These are phyloP conservation scores for Paramecium sonneborni DNA, from an alignment of 73 alveolate genomes.

Conservation along the genomic window DNA sequence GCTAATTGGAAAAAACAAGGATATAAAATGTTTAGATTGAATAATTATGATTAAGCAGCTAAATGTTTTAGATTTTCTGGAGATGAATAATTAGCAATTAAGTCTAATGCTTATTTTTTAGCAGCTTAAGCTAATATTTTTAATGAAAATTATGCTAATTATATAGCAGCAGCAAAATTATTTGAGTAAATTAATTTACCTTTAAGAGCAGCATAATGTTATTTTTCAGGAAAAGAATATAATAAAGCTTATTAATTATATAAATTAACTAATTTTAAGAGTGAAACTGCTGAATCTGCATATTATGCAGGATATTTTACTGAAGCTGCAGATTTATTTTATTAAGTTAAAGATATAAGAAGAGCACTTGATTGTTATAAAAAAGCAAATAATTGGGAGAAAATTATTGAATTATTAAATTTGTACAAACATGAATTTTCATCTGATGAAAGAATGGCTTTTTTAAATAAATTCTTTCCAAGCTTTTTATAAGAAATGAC, in stretches of 20 bases:
- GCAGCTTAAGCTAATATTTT: constrained; percentile 73
- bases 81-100: constrained; percentile 71
- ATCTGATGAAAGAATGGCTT: constrained; percentile 70
- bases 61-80: constrained; percentile 77
- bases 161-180: constrained; percentile 70
- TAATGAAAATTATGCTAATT: constrained; percentile 66
- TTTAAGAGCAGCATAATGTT: constrained; percentile 84
- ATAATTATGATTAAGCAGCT: constrained; percentile 81
- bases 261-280: constrained; percentile 28
- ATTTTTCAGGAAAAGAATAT: constrained; percentile 73
- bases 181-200: constrained; percentile 57
- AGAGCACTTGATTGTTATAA: constrained; percentile 67
- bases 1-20: constrained; percentile 84
- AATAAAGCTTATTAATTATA: constrained; percentile 73
- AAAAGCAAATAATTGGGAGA: constrained; percentile 47
- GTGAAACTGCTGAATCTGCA: constrained; percentile 84
- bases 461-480: constrained; percentile 79
- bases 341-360: constrained; percentile 15
- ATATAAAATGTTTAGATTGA: constrained; percentile 77
- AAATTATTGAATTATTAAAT: constrained; percentile 67
- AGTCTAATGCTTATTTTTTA: constrained; percentile 71
- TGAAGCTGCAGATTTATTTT: constrained; percentile 63
- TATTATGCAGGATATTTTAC: constrained; percentile 48
- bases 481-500: constrained; percentile 70
- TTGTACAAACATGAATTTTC: constrained; percentile 71